Conservation (phyloP, 164 flowering plant genomes). For the Saururus chinensis region DNA sequence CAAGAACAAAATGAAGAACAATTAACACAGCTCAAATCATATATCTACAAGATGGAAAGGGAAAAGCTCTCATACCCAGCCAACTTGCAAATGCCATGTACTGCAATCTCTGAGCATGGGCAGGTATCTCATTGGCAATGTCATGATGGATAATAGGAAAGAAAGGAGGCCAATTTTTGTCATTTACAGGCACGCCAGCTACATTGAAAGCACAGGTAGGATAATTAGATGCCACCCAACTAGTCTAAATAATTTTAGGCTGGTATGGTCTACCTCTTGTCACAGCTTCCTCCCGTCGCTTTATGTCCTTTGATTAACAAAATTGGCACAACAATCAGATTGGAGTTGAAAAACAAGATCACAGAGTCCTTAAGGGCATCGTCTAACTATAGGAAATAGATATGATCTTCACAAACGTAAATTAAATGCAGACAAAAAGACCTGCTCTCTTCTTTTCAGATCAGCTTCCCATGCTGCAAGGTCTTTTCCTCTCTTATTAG, state of each 20-base stretch:
- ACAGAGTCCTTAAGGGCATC: too few species aligned
- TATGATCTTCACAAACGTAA: background rate
- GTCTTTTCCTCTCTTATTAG: conserved; percentile 6
- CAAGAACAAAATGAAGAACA: background rate
- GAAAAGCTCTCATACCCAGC: conserved; percentile 56
- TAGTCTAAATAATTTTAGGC: background rate
- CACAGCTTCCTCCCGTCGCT: conserved; percentile 87
- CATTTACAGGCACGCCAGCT: conserved; percentile 72
- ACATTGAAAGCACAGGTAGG: conserved; percentile 9
- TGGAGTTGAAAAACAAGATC: background rate
- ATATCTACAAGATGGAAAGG: background rate
- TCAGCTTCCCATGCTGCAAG: conserved; percentile 37
- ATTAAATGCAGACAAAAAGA: too few species aligned
- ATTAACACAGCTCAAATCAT: too few species aligned
- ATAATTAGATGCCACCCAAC: background rate
- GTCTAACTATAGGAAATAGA: background rate
- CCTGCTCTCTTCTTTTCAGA: conserved; percentile 73
- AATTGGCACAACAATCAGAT: background rate
- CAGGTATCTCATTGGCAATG: conserved; percentile 88
- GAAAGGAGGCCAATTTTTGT: conserved; percentile 94
- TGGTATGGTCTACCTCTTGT: conserved; percentile 35
- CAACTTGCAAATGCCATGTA: conserved; percentile 99
- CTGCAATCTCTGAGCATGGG: conserved; percentile 90
- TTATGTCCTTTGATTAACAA: conserved; percentile 48
- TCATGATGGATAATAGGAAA: conserved; percentile 98